Evolutionary conservation across 2,329 filamentous ascomycete genomes (phyloP).

Genomic region (Hypoxylon sp.): DNA sequence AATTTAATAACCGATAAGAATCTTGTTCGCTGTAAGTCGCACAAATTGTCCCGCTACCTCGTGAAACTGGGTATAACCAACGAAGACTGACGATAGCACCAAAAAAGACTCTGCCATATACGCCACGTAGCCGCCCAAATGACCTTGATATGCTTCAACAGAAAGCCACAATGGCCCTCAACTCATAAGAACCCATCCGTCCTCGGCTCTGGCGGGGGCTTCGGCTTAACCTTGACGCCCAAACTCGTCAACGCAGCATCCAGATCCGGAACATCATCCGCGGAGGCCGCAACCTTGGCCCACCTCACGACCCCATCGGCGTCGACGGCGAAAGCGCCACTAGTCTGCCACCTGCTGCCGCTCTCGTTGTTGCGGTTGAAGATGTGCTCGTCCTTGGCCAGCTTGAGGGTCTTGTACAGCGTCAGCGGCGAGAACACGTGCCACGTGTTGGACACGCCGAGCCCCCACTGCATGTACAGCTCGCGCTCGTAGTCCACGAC

Average conservation of each 20-base stretch:
- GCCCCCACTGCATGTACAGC: conserved; percentile 75
- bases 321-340: conserved; percentile 75
- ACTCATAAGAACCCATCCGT: conserved; percentile 52
- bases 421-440: conserved; percentile 73
- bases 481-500: conserved; percentile 73
- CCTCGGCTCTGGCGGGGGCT: conserved; percentile 48
- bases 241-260: conserved; percentile 59
- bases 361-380: conserved; percentile 76
- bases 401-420: conserved; percentile 69
- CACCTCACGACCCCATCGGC: conserved; percentile 67
- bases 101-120: conserved; percentile 7
- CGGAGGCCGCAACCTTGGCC: conserved; percentile 62
- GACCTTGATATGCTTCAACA: neutral
- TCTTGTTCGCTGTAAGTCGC: neutral
- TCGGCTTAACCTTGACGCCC: conserved; percentile 66
- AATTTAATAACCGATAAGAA: neutral
- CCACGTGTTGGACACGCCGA: conserved; percentile 73
- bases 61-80: neutral
- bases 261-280: conserved; percentile 70
- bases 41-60: conserved; percentile 2
- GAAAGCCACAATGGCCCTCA: neutral
- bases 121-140: conserved; percentile 10
- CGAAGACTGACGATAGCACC: neutral
- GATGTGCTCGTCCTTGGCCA: conserved; percentile 75
- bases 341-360: conserved; percentile 77